phyloP scores from a whole-genome alignment of 2,329 filamentous ascomycete genomes.

The Helminthosporium solani region DNA sequence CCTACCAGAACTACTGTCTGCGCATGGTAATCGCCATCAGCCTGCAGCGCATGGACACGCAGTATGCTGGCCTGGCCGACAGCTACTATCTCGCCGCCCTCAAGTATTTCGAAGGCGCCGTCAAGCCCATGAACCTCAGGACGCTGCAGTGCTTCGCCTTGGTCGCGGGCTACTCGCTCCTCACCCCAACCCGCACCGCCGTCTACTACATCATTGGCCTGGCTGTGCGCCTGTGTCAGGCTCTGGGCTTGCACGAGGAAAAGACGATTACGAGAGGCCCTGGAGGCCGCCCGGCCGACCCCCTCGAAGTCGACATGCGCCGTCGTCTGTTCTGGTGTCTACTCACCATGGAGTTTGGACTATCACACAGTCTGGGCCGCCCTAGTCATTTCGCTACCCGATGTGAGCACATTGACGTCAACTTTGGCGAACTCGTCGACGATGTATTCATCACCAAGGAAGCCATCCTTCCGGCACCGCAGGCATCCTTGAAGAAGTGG shows the following conservation, averaged over 20 bases:
- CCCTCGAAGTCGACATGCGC: constrained; percentile 83
- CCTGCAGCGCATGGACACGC: constrained; percentile 84
- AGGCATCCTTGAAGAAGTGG: constrained; percentile 77
- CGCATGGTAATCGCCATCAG: constrained; percentile 94
- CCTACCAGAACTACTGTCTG: constrained; percentile 84
- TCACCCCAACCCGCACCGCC: constrained; percentile 88
- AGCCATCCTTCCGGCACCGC: constrained; percentile 69
- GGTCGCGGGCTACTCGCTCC: constrained; percentile 85
- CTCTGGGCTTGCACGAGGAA: constrained; percentile 83
- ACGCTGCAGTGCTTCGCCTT: constrained; percentile 87
- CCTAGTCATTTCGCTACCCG: constrained; percentile 81
- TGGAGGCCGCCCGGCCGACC: constrained; percentile 61
- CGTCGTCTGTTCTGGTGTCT: constrained; percentile 86
- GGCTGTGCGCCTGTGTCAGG: constrained; percentile 83
- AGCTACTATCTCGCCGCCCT: constrained; percentile 93
- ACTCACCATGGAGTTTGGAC: constrained; percentile 81
- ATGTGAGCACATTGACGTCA: constrained; percentile 80
- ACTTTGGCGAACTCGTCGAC: constrained; percentile 78
- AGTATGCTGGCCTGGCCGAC: constrained; percentile 91
- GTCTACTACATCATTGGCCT: constrained; percentile 92
- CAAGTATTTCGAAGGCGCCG: constrained; percentile 76
- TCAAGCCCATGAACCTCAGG: constrained; percentile 84
- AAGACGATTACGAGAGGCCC: constrained; percentile 73
- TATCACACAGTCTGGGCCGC: constrained; percentile 84
- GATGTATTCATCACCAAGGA: constrained; percentile 79